These are phyloP conservation scores for Rhazya stricta DNA, from an alignment of 257 asterid species.

Conservation along the genomic window DNA sequence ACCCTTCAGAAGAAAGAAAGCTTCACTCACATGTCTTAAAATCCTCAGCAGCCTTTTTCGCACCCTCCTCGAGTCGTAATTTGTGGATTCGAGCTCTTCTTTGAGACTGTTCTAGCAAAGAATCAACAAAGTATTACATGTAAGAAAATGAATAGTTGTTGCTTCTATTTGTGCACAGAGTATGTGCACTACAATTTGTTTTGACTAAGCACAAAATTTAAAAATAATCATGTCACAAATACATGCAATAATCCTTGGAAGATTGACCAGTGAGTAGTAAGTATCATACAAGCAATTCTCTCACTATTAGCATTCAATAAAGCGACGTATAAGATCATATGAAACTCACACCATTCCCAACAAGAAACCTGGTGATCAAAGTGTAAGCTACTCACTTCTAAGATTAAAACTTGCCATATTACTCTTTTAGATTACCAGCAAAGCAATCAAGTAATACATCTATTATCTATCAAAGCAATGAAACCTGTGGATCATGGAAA, in stretches of 20 bases:
- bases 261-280: not conserved
- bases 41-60: constrained; percentile 89
- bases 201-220: too few relatives aligned
- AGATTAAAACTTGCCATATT: not conserved
- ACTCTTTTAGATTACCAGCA: not conserved
- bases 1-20: not conserved
- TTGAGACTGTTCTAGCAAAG: constrained; percentile 44
- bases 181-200: not conserved
- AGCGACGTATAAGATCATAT: not conserved
- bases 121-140: constrained; percentile 7
- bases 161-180: not conserved
- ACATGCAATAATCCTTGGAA: not conserved
- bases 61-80: constrained; percentile 83
- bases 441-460: not conserved
- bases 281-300: not conserved
- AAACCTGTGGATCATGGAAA: not conserved
- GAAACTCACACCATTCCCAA: not conserved
- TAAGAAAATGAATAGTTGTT: not conserved
- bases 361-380: not conserved
- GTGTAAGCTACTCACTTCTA: not conserved
- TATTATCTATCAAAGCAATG: not conserved
- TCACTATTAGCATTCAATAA: not conserved
- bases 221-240: not conserved
- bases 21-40: constrained; percentile 61
- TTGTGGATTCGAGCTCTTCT: constrained; percentile 86